These are phyloP conservation scores for Termitomyces sp. DNA, from an alignment of 768 basidiomycete species.

Conservation along the genomic window DNA sequence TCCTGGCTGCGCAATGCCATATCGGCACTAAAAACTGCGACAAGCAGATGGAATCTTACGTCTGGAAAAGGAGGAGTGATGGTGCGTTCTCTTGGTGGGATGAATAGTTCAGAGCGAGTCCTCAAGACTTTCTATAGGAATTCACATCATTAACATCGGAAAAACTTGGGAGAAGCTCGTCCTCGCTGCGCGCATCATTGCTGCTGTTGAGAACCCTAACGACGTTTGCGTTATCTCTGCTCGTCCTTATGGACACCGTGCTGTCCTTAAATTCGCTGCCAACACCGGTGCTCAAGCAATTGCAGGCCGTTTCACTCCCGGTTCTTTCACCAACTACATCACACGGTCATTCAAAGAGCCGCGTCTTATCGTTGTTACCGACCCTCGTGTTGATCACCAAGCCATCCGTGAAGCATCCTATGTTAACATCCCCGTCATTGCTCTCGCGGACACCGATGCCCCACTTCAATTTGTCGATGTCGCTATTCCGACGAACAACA, in stretches of 20 bases:
- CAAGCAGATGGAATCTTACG: conserved; percentile 97
- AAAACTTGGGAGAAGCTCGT: conserved; percentile 99
- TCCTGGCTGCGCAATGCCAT: conserved; percentile 94
- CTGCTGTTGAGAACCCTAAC: conserved; percentile 96
- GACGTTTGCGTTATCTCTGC: conserved; percentile 98
- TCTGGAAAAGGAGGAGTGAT: conserved; percentile 94
- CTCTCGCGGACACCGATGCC: conserved; percentile 97
- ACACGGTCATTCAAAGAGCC: conserved; percentile 99
- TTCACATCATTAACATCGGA: conserved; percentile 96
- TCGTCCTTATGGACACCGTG: conserved; percentile 98
- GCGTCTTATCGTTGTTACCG: conserved; percentile 95
- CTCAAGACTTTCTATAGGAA: conserved; percentile 48
- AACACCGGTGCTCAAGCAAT: conserved; percentile 99
- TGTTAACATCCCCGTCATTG: conserved; percentile 99
- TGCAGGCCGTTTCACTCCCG: conserved; percentile 98
- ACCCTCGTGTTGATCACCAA: conserved; percentile 99
- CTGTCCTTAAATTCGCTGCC: conserved; percentile 96
- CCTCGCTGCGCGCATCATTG: conserved; percentile 95
- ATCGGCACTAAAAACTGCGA: conserved; percentile 99
- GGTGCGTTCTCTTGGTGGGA: conserved; percentile 48
- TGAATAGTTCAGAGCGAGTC: neutral
- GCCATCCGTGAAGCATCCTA: conserved; percentile 99
- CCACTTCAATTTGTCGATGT: conserved; percentile 97
- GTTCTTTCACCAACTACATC: conserved; percentile 99
- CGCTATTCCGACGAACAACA: conserved; percentile 99